Evolutionary conservation across 139 green algal genomes (phyloP).

Genomic region (Coccomyxa sp.): DNA sequence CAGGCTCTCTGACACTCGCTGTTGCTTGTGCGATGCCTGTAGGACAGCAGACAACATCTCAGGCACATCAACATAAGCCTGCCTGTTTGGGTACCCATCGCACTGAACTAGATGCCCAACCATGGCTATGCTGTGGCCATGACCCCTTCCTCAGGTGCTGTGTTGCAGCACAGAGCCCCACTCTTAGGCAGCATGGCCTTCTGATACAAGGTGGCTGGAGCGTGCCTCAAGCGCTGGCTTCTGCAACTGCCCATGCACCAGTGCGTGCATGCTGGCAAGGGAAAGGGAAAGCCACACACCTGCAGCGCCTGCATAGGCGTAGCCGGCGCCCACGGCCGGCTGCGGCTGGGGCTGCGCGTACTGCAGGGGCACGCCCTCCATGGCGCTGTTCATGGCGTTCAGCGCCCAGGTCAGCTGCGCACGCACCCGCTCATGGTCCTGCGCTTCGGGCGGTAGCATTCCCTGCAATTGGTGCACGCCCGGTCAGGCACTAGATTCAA

Average conservation of each 20-base stretch:
- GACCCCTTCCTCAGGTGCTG: neutral
- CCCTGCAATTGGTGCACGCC: slow-evolving; percentile 8
- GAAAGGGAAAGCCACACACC: neutral
- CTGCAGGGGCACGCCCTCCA: slow-evolving; percentile 1
- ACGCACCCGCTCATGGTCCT: slow-evolving; percentile 70
- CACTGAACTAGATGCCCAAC: neutral
- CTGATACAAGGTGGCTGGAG: neutral
- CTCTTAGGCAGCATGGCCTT: neutral
- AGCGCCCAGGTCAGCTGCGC: slow-evolving; percentile 72
- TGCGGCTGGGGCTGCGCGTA: neutral
- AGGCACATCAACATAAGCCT: neutral
- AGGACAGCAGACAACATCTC: neutral
- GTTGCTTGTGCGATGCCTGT: neutral
- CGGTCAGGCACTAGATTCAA: too few species aligned
- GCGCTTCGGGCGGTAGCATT: slow-evolving; percentile 49
- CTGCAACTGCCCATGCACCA: too few species aligned
- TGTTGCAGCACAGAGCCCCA: neutral
- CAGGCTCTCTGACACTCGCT: neutral
- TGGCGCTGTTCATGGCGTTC: slow-evolving; percentile 84
- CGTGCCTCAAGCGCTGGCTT: neutral
- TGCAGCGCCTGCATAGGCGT: neutral
- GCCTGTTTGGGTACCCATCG: neutral
- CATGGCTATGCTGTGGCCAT: neutral
- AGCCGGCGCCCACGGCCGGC: neutral
- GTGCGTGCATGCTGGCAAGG: too few species aligned